Base-by-base conservation (phyloP, 805 yeast species). In the Kodamaea sagamina region DNA sequence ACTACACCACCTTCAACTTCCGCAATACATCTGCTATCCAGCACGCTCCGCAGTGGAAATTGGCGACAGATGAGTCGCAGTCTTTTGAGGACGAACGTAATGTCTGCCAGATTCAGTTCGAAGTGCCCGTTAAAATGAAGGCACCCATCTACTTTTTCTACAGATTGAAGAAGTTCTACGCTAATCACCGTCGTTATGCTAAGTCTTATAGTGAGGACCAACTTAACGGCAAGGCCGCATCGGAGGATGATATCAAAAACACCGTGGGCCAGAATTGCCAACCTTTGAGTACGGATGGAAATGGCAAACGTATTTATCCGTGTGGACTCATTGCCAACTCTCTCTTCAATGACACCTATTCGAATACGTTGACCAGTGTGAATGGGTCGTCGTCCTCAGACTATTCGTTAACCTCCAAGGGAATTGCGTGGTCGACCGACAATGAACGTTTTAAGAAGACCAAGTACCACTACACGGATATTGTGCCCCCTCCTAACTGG, bases 241-340 rank as follows among this genome's bases (percentile, higher is more conserved):
- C 66, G 7, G 51, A 55, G 8, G 35, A 54, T 42, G 53, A 47
- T 19, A 65, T 71, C 42, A 69, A 68, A 47, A 55, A 70, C 50
- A 64, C 73, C 4, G 65, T 59, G n/a, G 77, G 77, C 2, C 70
- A 67, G 47, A 71, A 71, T 53, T 71, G 77, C 50, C 57, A 68
- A 51, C 77, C 77, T 10, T 62, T 71, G 45, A 58, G 69, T 6
- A 41, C 51, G 1, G 60, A 69, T 46, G 40, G 56, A 2, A 48
- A 67, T 19, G 83, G 83, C 11, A 77, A 65, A 62, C 75, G 68
- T 40, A 75, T 75, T 48, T 86, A 86, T 57, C 95, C 95, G 10
- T 86, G 95, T 64, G 95, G 95, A 1, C 68, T 86, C 47, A 86
- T 86, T 57, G 93, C 95, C 12, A 86, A 86, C 60, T 78, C 90